phyloP scores from a whole-genome alignment of 768 basidiomycete species.

The Hydnomerulius pinastri region DNA sequence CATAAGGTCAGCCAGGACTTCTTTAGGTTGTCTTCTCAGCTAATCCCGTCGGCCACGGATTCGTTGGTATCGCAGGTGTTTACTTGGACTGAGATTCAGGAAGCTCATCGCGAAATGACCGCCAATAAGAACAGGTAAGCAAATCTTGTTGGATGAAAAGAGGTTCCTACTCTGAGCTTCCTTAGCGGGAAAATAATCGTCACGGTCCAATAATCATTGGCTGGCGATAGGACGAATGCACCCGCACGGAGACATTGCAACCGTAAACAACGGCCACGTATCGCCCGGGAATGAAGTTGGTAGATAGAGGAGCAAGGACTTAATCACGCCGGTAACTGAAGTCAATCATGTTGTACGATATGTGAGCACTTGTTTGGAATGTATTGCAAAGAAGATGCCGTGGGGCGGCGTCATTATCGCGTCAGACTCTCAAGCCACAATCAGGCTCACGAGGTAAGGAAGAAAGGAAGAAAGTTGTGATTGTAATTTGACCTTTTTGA shows the following conservation, averaged over 20 bases:
- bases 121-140: constrained; percentile 58
- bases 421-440: not conserved
- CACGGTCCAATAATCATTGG: constrained; percentile 21
- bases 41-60: constrained; percentile 16
- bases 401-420: too few relatives aligned
- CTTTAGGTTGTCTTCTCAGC: constrained; percentile 9
- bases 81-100: constrained; percentile 75
- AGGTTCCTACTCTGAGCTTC: not conserved
- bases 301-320: not conserved
- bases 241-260: not conserved
- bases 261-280: not conserved
- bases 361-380: not conserved
- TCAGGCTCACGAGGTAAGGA: not conserved
- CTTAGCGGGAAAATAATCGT: constrained; percentile 36
- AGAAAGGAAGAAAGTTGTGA: not conserved
- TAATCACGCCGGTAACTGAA: not conserved
- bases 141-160: constrained; percentile 2
- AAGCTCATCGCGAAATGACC: constrained; percentile 85
- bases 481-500: not conserved
- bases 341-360: not conserved
- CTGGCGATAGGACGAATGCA: constrained; percentile 7
- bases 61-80: constrained; percentile 55
- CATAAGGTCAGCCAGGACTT: constrained; percentile 63
- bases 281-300: not conserved
- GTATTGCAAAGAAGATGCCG: too few relatives aligned